phyloP scores from a whole-genome alignment of 768 basidiomycete species.

The Amylocystis lapponica region DNA sequence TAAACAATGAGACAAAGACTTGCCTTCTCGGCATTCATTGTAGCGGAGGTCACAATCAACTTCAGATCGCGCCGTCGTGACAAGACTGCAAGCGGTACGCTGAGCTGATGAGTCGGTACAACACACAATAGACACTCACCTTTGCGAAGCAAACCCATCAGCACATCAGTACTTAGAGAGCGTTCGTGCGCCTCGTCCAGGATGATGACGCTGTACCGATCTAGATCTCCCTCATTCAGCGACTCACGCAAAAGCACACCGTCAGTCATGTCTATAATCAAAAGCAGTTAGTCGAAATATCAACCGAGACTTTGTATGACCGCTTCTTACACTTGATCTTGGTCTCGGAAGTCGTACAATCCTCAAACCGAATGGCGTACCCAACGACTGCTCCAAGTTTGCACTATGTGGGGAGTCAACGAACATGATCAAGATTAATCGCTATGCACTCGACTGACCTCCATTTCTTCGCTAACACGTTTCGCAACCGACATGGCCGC shows the following conservation, averaged over 20 bases:
- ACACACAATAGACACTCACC: constrained; percentile 44
- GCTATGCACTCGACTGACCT: constrained; percentile 45
- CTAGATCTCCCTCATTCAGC: constrained; percentile 95
- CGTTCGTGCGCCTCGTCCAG: constrained; percentile 99
- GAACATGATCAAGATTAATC: not conserved
- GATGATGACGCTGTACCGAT: constrained; percentile 94
- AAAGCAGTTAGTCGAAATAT: no score
- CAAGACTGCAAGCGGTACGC: constrained; percentile 31
- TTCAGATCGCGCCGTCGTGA: constrained; percentile 90
- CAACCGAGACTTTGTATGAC: constrained; percentile 4
- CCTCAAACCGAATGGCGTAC: constrained; percentile 98
- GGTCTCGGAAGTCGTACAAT: constrained; percentile 90
- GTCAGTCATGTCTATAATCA: constrained; percentile 86
- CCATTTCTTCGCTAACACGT: constrained; percentile 99
- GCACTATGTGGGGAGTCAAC: constrained; percentile 42
- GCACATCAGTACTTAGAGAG: constrained; percentile 93
- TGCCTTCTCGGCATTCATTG: constrained; percentile 99
- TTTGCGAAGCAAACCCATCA: constrained; percentile 94
- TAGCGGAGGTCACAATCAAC: constrained; percentile 96
- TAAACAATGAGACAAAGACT: constrained; percentile 5
- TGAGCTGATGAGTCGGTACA: constrained; percentile 29
- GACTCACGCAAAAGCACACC: constrained; percentile 98
- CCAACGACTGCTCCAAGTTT: constrained; percentile 89
- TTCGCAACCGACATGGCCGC: constrained; percentile 99
- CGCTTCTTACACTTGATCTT: constrained; percentile 97